Conservation (phyloP, 108 stramenopile species). For the Asterionellopsis glacialis region DNA sequence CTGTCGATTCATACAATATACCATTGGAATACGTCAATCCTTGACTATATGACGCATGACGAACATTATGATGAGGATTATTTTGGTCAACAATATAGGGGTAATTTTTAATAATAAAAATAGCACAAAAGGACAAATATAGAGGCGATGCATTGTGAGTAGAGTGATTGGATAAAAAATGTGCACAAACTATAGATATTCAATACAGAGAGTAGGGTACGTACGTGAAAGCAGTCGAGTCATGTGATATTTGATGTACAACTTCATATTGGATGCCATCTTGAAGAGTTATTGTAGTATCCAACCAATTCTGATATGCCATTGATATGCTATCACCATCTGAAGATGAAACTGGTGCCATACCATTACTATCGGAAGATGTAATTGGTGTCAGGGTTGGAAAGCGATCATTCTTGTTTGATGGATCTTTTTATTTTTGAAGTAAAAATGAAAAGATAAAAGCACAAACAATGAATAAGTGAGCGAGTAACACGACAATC, state of each 20-base stretch:
- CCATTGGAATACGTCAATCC: constrained; percentile 69
- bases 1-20: constrained; percentile 63
- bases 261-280: constrained; percentile 47
- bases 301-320: constrained; percentile 8
- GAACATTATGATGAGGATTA: too few relatives aligned
- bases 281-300: constrained; percentile 15
- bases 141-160: neutral
- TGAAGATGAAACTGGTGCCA: too few relatives aligned
- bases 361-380: too few relatives aligned
- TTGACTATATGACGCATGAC: constrained; percentile 31
- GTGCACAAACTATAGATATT: neutral
- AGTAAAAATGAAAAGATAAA: too few relatives aligned
- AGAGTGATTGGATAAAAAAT: neutral
- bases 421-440: too few relatives aligned
- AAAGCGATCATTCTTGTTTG: too few relatives aligned
- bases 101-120: constrained; percentile 2
- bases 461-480: too few relatives aligned
- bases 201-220: too few relatives aligned
- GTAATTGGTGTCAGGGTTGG: too few relatives aligned
- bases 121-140: neutral
- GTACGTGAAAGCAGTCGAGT: constrained; percentile 54
- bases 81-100: neutral
- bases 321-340: too few relatives aligned
- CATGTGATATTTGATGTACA: constrained; percentile 56
- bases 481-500: too few relatives aligned